These are phyloP conservation scores for Chaetomium fimeti DNA, from an alignment of 495 filamentous ascomycete species.

Conservation along the genomic window DNA sequence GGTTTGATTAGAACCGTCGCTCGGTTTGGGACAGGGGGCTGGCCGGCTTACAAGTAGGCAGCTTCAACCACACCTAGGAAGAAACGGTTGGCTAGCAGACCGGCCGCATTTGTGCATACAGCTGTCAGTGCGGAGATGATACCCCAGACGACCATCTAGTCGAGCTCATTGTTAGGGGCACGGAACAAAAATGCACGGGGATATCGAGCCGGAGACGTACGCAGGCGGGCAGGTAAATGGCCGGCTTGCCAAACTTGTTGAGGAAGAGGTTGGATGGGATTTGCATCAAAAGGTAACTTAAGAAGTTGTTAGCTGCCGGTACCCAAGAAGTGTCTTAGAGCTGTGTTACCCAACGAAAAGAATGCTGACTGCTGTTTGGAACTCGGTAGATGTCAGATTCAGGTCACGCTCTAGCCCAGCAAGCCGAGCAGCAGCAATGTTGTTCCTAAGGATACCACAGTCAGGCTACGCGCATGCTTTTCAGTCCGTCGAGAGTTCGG, in stretches of 20 bases:
- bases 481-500: not conserved
- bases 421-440: conserved; percentile 53
- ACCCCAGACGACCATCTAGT: conserved; percentile 68
- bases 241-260: conserved; percentile 59
- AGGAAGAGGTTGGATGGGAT: conserved; percentile 62
- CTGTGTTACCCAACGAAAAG: conserved; percentile 65
- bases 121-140: conserved; percentile 65
- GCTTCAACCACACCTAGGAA: conserved; percentile 65
- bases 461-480: not conserved
- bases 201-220: conserved; percentile 30
- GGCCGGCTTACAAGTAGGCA: conserved; percentile 46
- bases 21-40: not conserved
- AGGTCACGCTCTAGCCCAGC: conserved; percentile 51
- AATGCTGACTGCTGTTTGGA: conserved; percentile 64
- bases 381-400: conserved; percentile 44
- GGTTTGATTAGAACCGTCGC: not conserved
- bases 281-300: conserved; percentile 57
- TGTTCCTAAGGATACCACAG: conserved; percentile 39
- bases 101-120: conserved; percentile 59
- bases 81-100: conserved; percentile 65
- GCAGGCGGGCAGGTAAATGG: conserved; percentile 60
- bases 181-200: not conserved
- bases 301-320: conserved; percentile 13
- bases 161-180: not conserved
- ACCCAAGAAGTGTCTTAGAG: conserved; percentile 6